These are phyloP conservation scores for Vicia sativa DNA, from an alignment of 306 rosid genomes.

Conservation along the genomic window DNA sequence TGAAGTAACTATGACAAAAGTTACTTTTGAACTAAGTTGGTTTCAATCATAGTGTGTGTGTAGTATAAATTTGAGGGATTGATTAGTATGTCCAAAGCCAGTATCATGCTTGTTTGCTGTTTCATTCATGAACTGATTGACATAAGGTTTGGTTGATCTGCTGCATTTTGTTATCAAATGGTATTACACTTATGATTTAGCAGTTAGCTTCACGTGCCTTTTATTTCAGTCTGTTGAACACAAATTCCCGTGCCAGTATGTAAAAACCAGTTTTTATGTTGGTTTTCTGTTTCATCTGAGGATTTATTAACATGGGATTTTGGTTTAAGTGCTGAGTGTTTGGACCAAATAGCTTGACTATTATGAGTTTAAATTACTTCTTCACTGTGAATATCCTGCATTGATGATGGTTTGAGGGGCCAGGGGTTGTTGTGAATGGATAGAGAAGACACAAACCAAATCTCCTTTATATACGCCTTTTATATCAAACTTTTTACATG, in stretches of 20 bases:
- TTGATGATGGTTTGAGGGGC: constrained; percentile 1
- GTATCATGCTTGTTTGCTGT: constrained; percentile 8
- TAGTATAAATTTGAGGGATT: not conserved
- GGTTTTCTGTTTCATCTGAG: constrained; percentile 26
- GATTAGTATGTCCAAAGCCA: not conserved
- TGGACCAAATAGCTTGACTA: constrained; percentile 5
- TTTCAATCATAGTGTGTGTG: not conserved
- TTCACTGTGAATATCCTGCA: constrained; percentile 25
- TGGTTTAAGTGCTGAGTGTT: constrained; percentile 27
- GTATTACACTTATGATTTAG: constrained; percentile 15
- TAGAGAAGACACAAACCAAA: constrained; percentile 27
- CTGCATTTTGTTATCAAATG: constrained; percentile 18
- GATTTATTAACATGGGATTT: constrained; percentile 5
- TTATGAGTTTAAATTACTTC: constrained; percentile 29
- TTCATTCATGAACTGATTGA: constrained; percentile 23
- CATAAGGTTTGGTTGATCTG: constrained; percentile 14
- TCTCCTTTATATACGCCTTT: constrained; percentile 20
- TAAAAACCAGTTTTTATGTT: constrained; percentile 18
- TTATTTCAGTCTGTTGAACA: constrained; percentile 15
- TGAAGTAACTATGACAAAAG: not conserved
- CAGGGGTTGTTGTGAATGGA: not conserved
- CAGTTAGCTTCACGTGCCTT: constrained; percentile 19
- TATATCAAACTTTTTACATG: not conserved
- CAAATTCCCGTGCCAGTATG: not conserved
- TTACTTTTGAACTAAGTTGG: not conserved